Base-by-base conservation (phyloP, 768 basidiomycete species). In the Galerina sulciceps region DNA sequence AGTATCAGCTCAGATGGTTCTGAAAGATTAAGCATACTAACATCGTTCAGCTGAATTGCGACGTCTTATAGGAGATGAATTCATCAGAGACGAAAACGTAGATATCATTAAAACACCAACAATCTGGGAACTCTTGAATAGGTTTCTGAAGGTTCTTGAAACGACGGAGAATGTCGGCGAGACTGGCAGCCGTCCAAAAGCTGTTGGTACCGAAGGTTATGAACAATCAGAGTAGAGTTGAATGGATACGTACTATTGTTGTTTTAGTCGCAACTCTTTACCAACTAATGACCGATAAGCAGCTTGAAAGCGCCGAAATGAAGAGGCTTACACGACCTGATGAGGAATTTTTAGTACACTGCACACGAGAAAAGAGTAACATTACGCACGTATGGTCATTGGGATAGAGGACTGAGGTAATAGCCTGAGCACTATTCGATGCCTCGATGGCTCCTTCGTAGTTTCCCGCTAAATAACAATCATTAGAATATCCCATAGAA, bases 1-100 rank as follows among this genome's bases (percentile, higher is more conserved):
- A 6, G 35, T n/a, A 26, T 11, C 26, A n/a, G 20, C 3, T 37
- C 22, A 6, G 6, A 5, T 5, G 26, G 26, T 8, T 20, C 20
- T 52, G 47, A 52, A 47, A 64, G 18, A 45, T 43, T 26, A 10
- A 17, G 46, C 37, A 20, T n/a, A 65, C 84, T 49, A 65, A 92
- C 91, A 63, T 95, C 94, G 68, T 96, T 97, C n/a, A 96, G 85
- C 72, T 99, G 96, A 58, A 97, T 95, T 9, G 93, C 91, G 64
- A 91, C 90, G 73, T 84, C 91, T 93, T 58, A 41, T 36, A 6
- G 20, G 48, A 57, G 43, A 34, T 38, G 35, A 59, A 58, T 62
- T 60, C 44, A 46, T 10, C 5, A 49, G n/a, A 45, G 51, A 17
- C 9, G 11, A 20, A 47, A 18, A 17, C 4, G 14, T n/a, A 23